phyloP scores from a whole-genome alignment of 2,329 filamentous ascomycete species.

The Pseudogymnoascus sp. region DNA sequence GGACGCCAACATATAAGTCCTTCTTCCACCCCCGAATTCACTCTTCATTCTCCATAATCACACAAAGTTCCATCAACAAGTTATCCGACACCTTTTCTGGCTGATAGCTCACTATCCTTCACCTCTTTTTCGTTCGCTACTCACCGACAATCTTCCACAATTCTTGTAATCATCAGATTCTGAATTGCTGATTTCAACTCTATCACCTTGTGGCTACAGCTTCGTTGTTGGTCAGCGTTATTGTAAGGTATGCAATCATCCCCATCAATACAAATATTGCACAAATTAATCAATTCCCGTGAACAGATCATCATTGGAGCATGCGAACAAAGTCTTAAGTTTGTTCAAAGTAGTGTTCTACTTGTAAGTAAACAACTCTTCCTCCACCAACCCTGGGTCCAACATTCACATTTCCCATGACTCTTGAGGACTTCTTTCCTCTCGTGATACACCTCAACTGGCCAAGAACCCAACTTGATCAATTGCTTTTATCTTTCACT shows the following conservation, averaged over 20 bases:
- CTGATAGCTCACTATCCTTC: constrained; percentile 9
- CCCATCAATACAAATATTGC: neutral
- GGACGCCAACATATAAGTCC: neutral
- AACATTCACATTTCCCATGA: neutral
- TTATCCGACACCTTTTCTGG: constrained; percentile 5
- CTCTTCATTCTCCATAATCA: constrained; percentile 1
- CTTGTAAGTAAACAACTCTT: constrained; percentile 1
- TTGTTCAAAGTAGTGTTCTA: constrained; percentile 1
- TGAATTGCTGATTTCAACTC: neutral
- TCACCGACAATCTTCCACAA: neutral
- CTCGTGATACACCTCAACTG: neutral
- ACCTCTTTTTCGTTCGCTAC: constrained; percentile 9
- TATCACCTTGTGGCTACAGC: constrained; percentile 2
- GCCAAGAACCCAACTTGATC: neutral
- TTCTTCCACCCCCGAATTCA: neutral
- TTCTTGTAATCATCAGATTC: constrained; percentile 10
- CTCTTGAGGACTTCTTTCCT: neutral
- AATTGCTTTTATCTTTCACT: neutral
- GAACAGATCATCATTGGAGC: neutral
- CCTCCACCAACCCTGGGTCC: neutral
- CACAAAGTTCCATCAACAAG: constrained; percentile 8
- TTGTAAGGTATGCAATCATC: neutral
- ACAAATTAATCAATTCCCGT: neutral
- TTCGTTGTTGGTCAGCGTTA: neutral
- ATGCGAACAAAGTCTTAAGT: neutral